Base-by-base conservation (phyloP, 768 basidiomycete species). In the Boletus bicolor region DNA sequence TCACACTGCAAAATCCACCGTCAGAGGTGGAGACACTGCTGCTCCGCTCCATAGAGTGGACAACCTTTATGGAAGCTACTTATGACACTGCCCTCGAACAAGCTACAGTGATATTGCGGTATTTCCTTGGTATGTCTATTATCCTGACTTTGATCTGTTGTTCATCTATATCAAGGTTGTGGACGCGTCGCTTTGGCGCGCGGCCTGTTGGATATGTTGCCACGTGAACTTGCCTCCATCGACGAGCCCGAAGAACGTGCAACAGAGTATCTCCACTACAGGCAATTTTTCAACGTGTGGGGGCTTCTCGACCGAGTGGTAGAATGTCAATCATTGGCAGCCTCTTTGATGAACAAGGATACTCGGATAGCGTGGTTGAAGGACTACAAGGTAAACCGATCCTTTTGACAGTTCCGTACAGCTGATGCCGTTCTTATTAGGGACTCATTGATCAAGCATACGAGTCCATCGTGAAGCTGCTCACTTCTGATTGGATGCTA, bases 11-110 rank as follows among this genome's bases (percentile, higher is more conserved):
- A 59, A 76, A 77, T 10, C 76, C 79, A 0, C 77, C 87, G 0
- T 81, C 77, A 1, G 82, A 84, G 15, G 70, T 72, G 0, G 89
- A 93, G 65, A 65, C 73, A 57, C 68, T 89, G 46, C 76, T 98
- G 8, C 78, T 96, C 32, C 83, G 94, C 19, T 90, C 91, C 0
- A 86, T 98, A 47, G 95, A 98, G 65, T 99, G 96, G 96, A 89
- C 95, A 49, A 88, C 84, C 0, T 89, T 90, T 68, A 76, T 80
- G 61, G 81, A 84, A 34, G 73, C 79, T 6, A 98, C 95, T 1
- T 85, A 87, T 58, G 74, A 78, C 11, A 85, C 85, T 7, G 95
- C 94, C 0, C 74, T 98, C 9, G 84, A 89, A 64, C 91, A 94
- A 64, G 86, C 91, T 1, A 95, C 95, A 55, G 86, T 89, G 39